These are phyloP conservation scores for Trichoderma asperelloides DNA, from an alignment of 495 filamentous ascomycete genomes.

Conservation along the genomic window DNA sequence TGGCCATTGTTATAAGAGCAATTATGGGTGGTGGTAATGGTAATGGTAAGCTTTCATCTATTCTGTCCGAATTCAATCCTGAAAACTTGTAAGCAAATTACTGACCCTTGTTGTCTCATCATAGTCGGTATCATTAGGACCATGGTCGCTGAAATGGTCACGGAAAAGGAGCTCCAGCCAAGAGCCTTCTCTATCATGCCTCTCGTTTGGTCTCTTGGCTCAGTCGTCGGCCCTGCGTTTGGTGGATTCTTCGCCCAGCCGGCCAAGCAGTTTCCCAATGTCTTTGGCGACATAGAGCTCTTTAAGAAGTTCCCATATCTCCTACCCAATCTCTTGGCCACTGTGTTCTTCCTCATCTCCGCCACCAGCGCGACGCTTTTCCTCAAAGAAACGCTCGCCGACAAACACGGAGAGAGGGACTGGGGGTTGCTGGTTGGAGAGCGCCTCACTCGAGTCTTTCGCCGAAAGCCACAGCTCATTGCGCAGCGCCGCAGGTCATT, in stretches of 20 bases:
- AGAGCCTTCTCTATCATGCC: conserved; percentile 80
- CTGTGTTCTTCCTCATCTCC: conserved; percentile 62
- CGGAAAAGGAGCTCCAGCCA: conserved; percentile 72
- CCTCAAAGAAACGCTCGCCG: conserved; percentile 66
- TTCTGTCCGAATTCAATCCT: not conserved
- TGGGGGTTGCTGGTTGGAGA: conserved; percentile 61
- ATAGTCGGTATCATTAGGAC: conserved; percentile 58
- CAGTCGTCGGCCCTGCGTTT: conserved; percentile 81
- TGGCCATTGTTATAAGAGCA: conserved; percentile 61
- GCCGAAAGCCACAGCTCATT: conserved; percentile 11
- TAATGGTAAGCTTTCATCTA: conserved; percentile 38
- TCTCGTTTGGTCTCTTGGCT: conserved; percentile 69
- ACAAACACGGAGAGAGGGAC: conserved; percentile 53
- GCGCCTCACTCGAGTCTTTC: conserved; percentile 32
- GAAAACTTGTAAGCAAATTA: too few species aligned
- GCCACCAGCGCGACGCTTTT: conserved; percentile 63
- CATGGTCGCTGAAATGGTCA: conserved; percentile 70
- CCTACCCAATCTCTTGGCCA: conserved; percentile 72
- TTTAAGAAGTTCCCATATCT: conserved; percentile 69
- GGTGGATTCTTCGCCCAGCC: conserved; percentile 80
- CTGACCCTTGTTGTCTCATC: not conserved
- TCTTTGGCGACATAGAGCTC: conserved; percentile 59
- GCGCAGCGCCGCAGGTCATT: conserved; percentile 29
- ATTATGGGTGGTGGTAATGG: conserved; percentile 59
- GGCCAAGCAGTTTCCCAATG: conserved; percentile 52